A percentile compares a stretch with the other conserved stretches of the same genome.
phyloP scores from a whole-genome alignment of 257 asterid genomes.

The Leonotis leonurus region DNA sequence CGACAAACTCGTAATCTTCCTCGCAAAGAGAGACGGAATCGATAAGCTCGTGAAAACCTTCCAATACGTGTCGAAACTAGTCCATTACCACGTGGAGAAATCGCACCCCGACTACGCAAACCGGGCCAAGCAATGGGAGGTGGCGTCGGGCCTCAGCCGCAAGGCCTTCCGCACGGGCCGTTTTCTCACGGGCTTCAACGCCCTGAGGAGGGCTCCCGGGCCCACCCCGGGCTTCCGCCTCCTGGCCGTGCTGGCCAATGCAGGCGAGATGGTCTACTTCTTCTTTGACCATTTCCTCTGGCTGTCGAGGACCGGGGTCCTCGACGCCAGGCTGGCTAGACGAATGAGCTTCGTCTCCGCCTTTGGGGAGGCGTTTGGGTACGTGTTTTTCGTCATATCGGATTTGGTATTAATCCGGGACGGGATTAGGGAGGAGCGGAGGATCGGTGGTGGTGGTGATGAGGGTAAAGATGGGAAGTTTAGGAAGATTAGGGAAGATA shows the following conservation, averaged over 20 bases:
- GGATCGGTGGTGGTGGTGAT: conserved; percentile 21
- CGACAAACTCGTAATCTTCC: conserved; percentile 74
- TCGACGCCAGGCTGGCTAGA: conserved; percentile 48
- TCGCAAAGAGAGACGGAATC: conserved; percentile 89
- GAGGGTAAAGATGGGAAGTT: background rate
- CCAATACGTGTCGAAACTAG: conserved; percentile 78
- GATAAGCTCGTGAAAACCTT: conserved; percentile 91
- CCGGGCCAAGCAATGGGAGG: conserved; percentile 84
- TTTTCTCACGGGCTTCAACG: conserved; percentile 84
- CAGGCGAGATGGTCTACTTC: conserved; percentile 95
- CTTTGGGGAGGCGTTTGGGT: conserved; percentile 85
- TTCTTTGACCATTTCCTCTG: conserved; percentile 88
- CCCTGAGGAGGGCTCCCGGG: conserved; percentile 60
- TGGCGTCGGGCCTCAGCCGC: conserved; percentile 82
- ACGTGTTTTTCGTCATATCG: conserved; percentile 52
- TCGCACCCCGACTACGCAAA: conserved; percentile 46
- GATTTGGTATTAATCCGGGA: conserved; percentile 52
- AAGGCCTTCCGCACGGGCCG: conserved; percentile 88
- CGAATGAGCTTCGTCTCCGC: conserved; percentile 83
- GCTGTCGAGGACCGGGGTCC: conserved; percentile 69
- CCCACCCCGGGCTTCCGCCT: conserved; percentile 34
- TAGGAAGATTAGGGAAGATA: conserved; percentile 57
- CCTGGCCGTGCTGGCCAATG: conserved; percentile 65
- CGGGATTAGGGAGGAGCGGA: conserved; percentile 53
- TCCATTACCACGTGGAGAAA: conserved; percentile 55